Base-by-base conservation (phyloP, 345 rosid genomes). In the Salix brachista region DNA sequence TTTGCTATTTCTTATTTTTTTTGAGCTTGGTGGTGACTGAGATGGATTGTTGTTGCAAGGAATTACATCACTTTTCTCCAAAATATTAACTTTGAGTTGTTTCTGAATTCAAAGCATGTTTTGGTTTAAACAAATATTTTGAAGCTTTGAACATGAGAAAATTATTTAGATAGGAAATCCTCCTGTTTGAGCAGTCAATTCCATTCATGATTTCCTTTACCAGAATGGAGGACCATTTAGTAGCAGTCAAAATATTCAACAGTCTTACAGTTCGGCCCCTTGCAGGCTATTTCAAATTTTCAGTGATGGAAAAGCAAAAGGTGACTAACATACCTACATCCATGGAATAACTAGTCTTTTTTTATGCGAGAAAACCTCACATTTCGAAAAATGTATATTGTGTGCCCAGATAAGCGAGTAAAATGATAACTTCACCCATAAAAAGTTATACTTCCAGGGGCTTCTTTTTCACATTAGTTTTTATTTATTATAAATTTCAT, bases 341-440 rank as follows among this genome's bases (percentile, higher is more conserved):
- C 41, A 37, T 37, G 41, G 41, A 37, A 37, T 6, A 37, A 37
- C 8, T 30, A 30, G 32, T 30, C 3, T 30, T 30, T 0, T 30
- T 30, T 30, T 28, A 28, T 36, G 1, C 8, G 3, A 30, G 32
- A 0, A 30, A 30, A 30, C 36, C 36, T 32, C 36, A 0, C 0
- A 34, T 34, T 6, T 34, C 0, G 0, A 34, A 34, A 34, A 34
- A 34, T 34, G 0, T 34, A 34, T 34, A 4, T 34, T 34, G 0
- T 4, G 0, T 4, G 6, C 0, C 36, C 3, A 34, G 5, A 34
- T 34, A 4, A 34, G 0, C 0, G 6, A 34, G 1, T 34, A 34
- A 32, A 39, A 39, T 39, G 2, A 39, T 0, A 39, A 39, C 42
- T 39, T 39, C 3, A 2, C 10, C 11, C 11, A 9, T 0, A 8